A percentile compares a stretch with the other conserved stretches of the same genome.
phyloP scores from a whole-genome alignment of 768 basidiomycete species.

The Russula sp. region DNA sequence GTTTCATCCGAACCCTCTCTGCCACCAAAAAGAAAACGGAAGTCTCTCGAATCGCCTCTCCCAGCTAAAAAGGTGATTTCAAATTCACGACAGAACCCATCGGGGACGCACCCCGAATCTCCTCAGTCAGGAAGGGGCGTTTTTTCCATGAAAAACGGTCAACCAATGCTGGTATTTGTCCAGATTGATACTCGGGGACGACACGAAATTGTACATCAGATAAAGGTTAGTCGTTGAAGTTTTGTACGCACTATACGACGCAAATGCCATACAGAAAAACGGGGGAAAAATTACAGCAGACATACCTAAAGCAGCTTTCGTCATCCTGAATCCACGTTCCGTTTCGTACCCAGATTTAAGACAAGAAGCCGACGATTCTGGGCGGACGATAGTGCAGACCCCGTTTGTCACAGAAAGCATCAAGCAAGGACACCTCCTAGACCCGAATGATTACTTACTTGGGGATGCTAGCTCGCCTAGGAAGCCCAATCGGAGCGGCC shows the following conservation, averaged over 20 bases:
- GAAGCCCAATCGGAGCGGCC: conserved; percentile 1
- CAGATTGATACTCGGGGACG: conserved; percentile 64
- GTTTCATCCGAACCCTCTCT: not conserved
- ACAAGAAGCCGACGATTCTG: conserved; percentile 36
- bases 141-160: conserved; percentile 46
- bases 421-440: conserved; percentile 43
- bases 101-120: not conserved
- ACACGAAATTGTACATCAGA: conserved; percentile 46
- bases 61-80: conserved; percentile 6
- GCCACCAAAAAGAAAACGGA: conserved; percentile 18
- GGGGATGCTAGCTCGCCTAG: conserved; percentile 30
- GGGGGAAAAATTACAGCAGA: conserved; percentile 58
- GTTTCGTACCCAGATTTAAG: conserved; percentile 51
- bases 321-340: conserved; percentile 53
- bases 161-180: conserved; percentile 48
- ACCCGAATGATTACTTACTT: conserved; percentile 46
- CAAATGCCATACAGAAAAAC: conserved; percentile 48
- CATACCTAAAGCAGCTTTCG: conserved; percentile 57
- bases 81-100: not conserved
- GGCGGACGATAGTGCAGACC: conserved; percentile 49
- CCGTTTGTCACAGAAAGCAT: conserved; percentile 56
- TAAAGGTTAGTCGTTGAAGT: conserved; percentile 43
- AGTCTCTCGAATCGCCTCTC: not conserved
- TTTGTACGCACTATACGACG: not conserved
- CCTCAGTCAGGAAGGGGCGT: conserved; percentile 35